Evolutionary conservation across 1,284 basidiomycete species (phyloP).

Genomic region (Anthracocystis panici-leucophaei): DNA sequence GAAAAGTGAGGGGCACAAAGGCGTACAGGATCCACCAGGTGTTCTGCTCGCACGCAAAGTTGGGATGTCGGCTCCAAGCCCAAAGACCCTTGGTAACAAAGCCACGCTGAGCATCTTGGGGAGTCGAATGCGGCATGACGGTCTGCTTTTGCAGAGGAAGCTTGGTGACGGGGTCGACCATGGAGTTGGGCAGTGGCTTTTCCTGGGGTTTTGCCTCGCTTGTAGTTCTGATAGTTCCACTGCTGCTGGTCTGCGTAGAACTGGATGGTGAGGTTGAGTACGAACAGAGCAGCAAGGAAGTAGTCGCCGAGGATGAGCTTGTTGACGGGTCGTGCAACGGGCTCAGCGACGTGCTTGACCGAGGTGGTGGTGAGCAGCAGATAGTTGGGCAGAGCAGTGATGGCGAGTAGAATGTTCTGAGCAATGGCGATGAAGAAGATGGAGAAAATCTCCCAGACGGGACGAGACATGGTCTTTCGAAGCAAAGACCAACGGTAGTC

Average conservation of each 20-base stretch:
- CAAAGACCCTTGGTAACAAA: slow-evolving; percentile 87
- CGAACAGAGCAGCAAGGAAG: slow-evolving; percentile 75
- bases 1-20: slow-evolving; percentile 63
- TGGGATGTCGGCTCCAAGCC: slow-evolving; percentile 88
- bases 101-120: slow-evolving; percentile 78
- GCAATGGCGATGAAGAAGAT: slow-evolving; percentile 82
- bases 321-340: slow-evolving; percentile 66
- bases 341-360: slow-evolving; percentile 70
- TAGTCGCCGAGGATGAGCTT: slow-evolving; percentile 77
- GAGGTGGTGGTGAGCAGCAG: slow-evolving; percentile 70
- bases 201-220: slow-evolving; percentile 72
- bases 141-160: slow-evolving; percentile 26
- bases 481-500: slow-evolving; percentile 92
- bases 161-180: slow-evolving; percentile 35
- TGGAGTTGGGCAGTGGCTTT: slow-evolving; percentile 35
- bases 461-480: slow-evolving; percentile 76
- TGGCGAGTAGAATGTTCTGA: slow-evolving; percentile 84
- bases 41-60: slow-evolving; percentile 87
- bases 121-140: slow-evolving; percentile 46
- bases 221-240: slow-evolving; percentile 82
- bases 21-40: slow-evolving; percentile 79
- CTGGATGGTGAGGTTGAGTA: slow-evolving; percentile 78
- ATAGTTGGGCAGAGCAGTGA: slow-evolving; percentile 74
- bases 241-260: slow-evolving; percentile 91
- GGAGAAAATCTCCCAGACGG: slow-evolving; percentile 83